These are phyloP conservation scores for Eleusine indica DNA, from an alignment of 176 grass and related monocot genomes.

Conservation along the genomic window DNA sequence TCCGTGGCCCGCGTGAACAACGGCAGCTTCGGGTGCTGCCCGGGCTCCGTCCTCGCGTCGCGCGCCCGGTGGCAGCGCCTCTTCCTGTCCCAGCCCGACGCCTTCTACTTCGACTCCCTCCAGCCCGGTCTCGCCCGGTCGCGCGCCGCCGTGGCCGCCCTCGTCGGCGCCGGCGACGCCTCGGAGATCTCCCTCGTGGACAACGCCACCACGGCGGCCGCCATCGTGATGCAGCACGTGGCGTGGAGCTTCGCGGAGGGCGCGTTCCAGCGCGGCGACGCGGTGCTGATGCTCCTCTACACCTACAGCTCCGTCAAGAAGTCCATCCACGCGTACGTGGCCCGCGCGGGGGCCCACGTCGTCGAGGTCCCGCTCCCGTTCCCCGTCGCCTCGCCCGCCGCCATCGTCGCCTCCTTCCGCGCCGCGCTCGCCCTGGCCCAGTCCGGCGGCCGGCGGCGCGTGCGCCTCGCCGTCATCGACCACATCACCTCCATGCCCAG, in stretches of 20 bases:
- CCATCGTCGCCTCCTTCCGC: constrained; percentile 64
- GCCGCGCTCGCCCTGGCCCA: constrained; percentile 52
- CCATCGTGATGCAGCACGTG: constrained; percentile 77
- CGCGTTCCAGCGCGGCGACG: constrained; percentile 55
- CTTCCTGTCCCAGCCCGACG: constrained; percentile 70
- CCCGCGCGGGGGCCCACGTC: constrained; percentile 63
- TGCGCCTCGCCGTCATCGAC: constrained; percentile 80
- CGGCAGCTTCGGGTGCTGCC: constrained; percentile 74
- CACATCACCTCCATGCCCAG: constrained; percentile 93
- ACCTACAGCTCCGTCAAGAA: constrained; percentile 77
- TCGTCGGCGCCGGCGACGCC: constrained; percentile 47
- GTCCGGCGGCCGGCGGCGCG: constrained; percentile 37
- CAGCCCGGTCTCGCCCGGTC: constrained; percentile 53
- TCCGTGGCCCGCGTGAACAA: constrained; percentile 68
- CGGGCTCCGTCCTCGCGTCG: constrained; percentile 48
- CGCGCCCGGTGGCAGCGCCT: constrained; percentile 54
- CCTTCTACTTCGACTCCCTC: constrained; percentile 71
- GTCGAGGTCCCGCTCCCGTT: constrained; percentile 82
- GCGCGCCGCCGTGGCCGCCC: constrained; percentile 44
- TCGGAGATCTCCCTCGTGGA: constrained; percentile 72
- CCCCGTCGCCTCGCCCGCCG: constrained; percentile 50
- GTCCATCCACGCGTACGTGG: constrained; percentile 73
- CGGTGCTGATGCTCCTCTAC: constrained; percentile 80
- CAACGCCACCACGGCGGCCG: constrained; percentile 78
- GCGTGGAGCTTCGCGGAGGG: constrained; percentile 78